Base-by-base conservation (phyloP, 2,329 filamentous ascomycete genomes). In the Colletotrichum cereale region DNA sequence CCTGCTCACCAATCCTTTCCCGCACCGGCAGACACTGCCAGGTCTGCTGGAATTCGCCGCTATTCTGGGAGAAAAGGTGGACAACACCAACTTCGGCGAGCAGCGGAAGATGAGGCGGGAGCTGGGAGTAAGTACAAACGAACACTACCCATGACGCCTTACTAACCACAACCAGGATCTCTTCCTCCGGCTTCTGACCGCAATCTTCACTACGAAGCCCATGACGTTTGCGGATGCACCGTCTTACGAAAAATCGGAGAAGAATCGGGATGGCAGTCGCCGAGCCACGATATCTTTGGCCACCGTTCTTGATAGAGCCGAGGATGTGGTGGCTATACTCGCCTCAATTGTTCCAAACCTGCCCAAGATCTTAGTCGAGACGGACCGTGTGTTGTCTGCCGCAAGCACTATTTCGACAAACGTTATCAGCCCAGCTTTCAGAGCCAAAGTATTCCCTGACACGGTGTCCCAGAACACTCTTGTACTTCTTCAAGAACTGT, bases 21-120 rank as follows among this genome's bases (percentile, higher is more conserved):
- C 96, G 3, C 96, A 99, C 82, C 88, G 96, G 67, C 95, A 98
- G 78, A 96, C 95, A 10, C 82, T 99, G 48, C 93, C 96, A 8
- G 91, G 92, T 62, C 84, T 99, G 55, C 85, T 99, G 16, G 93
- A 97, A 76, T 98, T 98, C 77, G 93, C 94, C 0, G 93, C 93
- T 1, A 93, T 97, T 48, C 84, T 99, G 47, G 96, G 96, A 1
- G 93, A 96, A 79, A 99, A 99, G 84, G 93, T 98, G 61, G 95
- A 98, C 80, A 98, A 99, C 76, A 99, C 96, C 16, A 98, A 95
- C 76, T 98, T 98, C 82, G 96, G 96, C 42, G 96, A 98, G 82
- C 94, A 98, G 82, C 89, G 91, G 62, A 95, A 92, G 80, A 97
- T 98, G 94, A 90, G 95, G 73, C 90, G 93, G 79, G 96, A 98